Percentiles rank a stretch among this genome's conserved stretches.
Evolutionary conservation across 306 rosid species (phyloP).

Genomic region (Lotus japonicus): DNA sequence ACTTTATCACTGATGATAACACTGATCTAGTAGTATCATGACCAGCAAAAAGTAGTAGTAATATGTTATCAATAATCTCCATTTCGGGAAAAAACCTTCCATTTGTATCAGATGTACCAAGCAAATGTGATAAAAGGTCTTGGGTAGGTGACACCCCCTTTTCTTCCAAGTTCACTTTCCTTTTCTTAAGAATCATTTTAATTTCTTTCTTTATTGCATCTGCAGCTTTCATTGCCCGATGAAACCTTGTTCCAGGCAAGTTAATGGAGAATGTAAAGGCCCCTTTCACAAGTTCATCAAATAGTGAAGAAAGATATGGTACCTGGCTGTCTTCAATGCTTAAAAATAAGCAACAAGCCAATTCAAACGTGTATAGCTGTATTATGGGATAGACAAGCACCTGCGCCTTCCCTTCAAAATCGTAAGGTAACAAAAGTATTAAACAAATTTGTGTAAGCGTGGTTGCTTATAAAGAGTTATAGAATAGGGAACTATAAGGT

Average conservation of each 20-base stretch:
- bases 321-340: conserved; percentile 34
- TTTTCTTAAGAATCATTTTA: conserved; percentile 20
- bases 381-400: conserved; percentile 22
- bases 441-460: too few species aligned
- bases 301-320: conserved; percentile 11
- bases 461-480: too few species aligned
- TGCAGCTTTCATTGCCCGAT: conserved; percentile 27
- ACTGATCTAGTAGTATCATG: conserved; percentile 41
- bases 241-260: conserved; percentile 40
- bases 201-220: conserved; percentile 27
- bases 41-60: conserved; percentile 40
- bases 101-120: conserved; percentile 28
- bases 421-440: conserved; percentile 2
- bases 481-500: too few species aligned
- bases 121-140: conserved; percentile 40
- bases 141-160: conserved; percentile 27
- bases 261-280: conserved; percentile 31
- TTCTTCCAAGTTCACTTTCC: conserved; percentile 32
- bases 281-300: conserved; percentile 37
- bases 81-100: conserved; percentile 34
- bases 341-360: conserved; percentile 40
- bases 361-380: conserved; percentile 31
- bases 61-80: conserved; percentile 39
- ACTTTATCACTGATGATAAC: conserved; percentile 30
- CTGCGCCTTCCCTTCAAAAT: conserved; percentile 35